Percentiles rank a stretch among this genome's conserved stretches.
These are phyloP conservation scores for Hypomyces perniciosus DNA, from an alignment of 2,329 filamentous ascomycete species.

Conservation along the genomic window DNA sequence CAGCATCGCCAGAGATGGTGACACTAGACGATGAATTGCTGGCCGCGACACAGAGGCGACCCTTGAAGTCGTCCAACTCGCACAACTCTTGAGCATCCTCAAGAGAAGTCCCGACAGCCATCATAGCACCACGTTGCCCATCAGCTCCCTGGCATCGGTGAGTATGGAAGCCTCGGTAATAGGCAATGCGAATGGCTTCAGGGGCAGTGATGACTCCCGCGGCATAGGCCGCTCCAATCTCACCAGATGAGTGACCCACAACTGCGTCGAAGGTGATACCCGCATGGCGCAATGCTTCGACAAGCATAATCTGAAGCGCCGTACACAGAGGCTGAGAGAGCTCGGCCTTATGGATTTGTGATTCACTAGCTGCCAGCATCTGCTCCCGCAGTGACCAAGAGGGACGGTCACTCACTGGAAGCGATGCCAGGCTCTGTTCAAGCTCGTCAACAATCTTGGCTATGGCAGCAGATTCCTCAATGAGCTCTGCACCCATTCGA, in stretches of 20 bases:
- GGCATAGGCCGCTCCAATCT: neutral
- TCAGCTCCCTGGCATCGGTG: neutral
- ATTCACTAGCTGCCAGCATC: neutral
- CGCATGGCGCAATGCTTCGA: neutral
- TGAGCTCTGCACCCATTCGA: constrained; percentile 23
- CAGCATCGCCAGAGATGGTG: constrained; percentile 25
- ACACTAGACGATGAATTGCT: constrained; percentile 17
- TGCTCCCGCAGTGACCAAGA: neutral
- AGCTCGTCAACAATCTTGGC: neutral
- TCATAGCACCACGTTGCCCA: constrained; percentile 12
- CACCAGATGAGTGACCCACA: neutral
- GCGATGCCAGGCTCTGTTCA: neutral
- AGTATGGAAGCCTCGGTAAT: neutral
- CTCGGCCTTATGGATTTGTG: neutral
- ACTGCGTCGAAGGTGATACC: neutral
- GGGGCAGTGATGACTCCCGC: neutral
- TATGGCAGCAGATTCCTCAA: neutral
- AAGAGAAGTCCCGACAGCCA: constrained; percentile 18
- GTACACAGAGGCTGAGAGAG: constrained; percentile 1
- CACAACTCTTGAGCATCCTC: constrained; percentile 16
- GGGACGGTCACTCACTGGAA: neutral
- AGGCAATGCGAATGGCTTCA: constrained; percentile 1
- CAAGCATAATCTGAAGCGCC: neutral
- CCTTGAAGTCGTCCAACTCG: constrained; percentile 6
- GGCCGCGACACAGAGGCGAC: constrained; percentile 17